These are phyloP conservation scores for Gracilaria gracilis DNA, from an alignment of 23 red algal species.

Conservation along the genomic window DNA sequence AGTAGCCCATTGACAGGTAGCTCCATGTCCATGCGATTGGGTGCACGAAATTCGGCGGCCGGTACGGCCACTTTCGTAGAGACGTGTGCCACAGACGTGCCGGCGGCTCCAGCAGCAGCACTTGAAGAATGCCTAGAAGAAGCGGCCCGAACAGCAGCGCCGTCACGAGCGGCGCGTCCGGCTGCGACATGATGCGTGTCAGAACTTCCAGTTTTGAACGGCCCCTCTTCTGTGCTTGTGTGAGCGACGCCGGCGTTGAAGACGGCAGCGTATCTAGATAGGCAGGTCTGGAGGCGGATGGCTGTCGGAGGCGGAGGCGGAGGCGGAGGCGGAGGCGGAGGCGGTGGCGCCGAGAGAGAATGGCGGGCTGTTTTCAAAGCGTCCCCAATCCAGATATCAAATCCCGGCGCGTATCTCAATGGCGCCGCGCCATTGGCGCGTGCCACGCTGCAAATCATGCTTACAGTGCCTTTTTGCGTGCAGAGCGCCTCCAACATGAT, in stretches of 20 bases:
- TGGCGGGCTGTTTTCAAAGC: not conserved
- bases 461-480: not conserved
- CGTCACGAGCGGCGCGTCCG: not conserved
- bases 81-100: slow-evolving; percentile 43
- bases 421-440: not conserved
- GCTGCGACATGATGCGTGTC: slow-evolving; percentile 8
- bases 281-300: not conserved
- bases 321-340: not conserved
- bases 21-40: slow-evolving; percentile 53
- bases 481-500: too few species aligned
- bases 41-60: slow-evolving; percentile 29
- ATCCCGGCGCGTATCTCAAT: not conserved
- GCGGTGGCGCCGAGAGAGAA: not conserved
- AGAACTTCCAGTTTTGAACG: not conserved
- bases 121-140: slow-evolving; percentile 28
- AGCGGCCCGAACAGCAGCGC: slow-evolving; percentile 47
- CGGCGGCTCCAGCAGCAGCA: slow-evolving; percentile 20
- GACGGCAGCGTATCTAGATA: not conserved
- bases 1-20: slow-evolving; percentile 61
- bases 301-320: not conserved
- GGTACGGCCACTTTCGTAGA: slow-evolving; percentile 47
- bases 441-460: not conserved
- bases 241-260: not conserved
- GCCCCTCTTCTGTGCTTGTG: not conserved
- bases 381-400: not conserved